A percentile compares a stretch with the other conserved stretches of the same genome.
Conservation (phyloP, 345 rosid genomes). For the Salix purpurea region DNA sequence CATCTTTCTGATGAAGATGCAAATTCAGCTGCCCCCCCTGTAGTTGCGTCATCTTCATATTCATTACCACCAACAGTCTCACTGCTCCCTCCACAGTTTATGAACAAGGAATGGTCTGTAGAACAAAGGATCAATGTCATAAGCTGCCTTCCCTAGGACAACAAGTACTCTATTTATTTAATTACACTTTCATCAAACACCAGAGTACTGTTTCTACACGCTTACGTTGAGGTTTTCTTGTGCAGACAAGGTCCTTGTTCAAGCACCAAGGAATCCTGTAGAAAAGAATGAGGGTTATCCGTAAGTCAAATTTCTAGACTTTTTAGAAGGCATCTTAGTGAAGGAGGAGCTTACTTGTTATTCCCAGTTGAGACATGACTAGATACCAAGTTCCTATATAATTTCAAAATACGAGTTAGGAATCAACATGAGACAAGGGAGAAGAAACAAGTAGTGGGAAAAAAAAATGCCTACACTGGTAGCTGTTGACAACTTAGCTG, state of each 20-base stretch:
- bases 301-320: background rate
- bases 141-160: background rate
- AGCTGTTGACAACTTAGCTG: slow-evolving; percentile 34
- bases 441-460: background rate
- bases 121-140: background rate
- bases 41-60: slow-evolving; percentile 46
- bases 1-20: slow-evolving; percentile 28
- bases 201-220: background rate
- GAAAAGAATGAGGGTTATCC: background rate
- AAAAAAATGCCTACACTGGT: slow-evolving; percentile 42
- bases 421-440: background rate
- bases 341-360: slow-evolving; percentile 50
- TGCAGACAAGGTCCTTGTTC: slow-evolving; percentile 63
- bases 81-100: slow-evolving; percentile 65
- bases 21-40: slow-evolving; percentile 41
- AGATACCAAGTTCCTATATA: slow-evolving; percentile 64
- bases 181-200: background rate
- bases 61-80: slow-evolving; percentile 17
- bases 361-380: slow-evolving; percentile 37
- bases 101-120: slow-evolving; percentile 65
- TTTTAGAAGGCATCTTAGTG: background rate
- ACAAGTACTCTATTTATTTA: background rate
- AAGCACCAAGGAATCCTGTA: slow-evolving; percentile 47
- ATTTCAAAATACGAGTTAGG: background rate
- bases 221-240: slow-evolving; percentile 42